These are phyloP conservation scores for Corymbia citriodora DNA, from an alignment of 441 rosid genomes.

Conservation along the genomic window DNA sequence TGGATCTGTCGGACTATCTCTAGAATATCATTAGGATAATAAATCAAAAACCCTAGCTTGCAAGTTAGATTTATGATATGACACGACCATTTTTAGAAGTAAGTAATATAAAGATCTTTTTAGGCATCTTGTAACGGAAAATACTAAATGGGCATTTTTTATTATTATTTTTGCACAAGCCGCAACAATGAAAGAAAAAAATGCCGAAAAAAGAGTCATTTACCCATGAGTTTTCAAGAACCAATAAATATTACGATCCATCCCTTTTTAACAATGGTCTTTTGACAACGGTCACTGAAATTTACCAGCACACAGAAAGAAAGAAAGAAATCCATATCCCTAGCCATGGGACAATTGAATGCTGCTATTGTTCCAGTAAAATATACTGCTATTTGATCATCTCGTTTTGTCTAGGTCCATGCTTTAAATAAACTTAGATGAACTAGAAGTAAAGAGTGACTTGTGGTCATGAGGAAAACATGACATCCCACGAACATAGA, in stretches of 20 bases:
- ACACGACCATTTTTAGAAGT: neutral
- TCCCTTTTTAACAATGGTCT: neutral
- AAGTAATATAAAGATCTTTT: too few species aligned
- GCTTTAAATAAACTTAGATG: neutral
- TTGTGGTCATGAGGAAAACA: neutral
- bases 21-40: accelerated
- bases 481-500: neutral
- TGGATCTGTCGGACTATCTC: too few species aligned
- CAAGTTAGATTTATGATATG: neutral
- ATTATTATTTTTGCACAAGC: neutral
- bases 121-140: neutral
- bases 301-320: neutral
- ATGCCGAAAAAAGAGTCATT: neutral
- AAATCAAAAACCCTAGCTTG: neutral
- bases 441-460: neutral
- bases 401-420: neutral
- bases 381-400: neutral
- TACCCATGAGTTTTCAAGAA: neutral
- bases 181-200: neutral
- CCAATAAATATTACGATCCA: neutral
- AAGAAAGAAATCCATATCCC: neutral
- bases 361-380: neutral
- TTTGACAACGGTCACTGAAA: neutral
- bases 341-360: neutral
- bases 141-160: neutral